Evolutionary conservation across 2,329 filamentous ascomycete genomes (phyloP).

Genomic region (Trichoderma simmonsii): DNA sequence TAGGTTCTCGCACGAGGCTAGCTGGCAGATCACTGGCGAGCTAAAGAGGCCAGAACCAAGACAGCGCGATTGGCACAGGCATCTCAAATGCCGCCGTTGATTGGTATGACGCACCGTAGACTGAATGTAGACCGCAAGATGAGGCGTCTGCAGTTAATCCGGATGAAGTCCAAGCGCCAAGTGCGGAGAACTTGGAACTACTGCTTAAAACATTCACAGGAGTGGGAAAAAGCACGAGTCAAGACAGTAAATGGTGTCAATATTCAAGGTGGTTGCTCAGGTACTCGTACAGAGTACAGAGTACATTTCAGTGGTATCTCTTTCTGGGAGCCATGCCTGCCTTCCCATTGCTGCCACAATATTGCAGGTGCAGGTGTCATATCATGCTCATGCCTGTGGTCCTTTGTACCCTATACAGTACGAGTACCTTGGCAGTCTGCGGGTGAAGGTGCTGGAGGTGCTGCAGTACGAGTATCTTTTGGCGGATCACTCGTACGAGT

Average conservation of each 20-base stretch:
- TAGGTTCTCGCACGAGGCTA: not conserved
- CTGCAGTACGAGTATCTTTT: too few species aligned
- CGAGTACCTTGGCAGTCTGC: not conserved
- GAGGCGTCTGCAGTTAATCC: not conserved
- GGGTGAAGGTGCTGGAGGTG: not conserved
- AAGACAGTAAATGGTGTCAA: not conserved
- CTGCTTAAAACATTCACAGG: not conserved
- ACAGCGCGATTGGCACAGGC: not conserved
- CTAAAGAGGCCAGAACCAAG: not conserved
- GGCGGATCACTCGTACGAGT: not conserved
- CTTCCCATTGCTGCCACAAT: not conserved
- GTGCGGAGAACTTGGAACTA: not conserved
- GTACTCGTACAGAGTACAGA: not conserved
- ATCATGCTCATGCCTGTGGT: not conserved
- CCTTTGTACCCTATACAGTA: not conserved
- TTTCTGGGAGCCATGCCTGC: not conserved
- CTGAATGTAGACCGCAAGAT: not conserved
- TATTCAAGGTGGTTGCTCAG: too few species aligned
- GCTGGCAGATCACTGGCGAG: not conserved
- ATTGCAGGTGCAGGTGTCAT: not conserved
- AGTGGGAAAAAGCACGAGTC: not conserved
- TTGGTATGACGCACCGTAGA: not conserved
- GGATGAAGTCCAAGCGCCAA: not conserved
- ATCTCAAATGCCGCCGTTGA: not conserved
- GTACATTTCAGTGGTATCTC: too few species aligned